Evolutionary conservation across 2,329 filamentous ascomycete genomes (phyloP).

Genomic region (Fusarium acutatum): DNA sequence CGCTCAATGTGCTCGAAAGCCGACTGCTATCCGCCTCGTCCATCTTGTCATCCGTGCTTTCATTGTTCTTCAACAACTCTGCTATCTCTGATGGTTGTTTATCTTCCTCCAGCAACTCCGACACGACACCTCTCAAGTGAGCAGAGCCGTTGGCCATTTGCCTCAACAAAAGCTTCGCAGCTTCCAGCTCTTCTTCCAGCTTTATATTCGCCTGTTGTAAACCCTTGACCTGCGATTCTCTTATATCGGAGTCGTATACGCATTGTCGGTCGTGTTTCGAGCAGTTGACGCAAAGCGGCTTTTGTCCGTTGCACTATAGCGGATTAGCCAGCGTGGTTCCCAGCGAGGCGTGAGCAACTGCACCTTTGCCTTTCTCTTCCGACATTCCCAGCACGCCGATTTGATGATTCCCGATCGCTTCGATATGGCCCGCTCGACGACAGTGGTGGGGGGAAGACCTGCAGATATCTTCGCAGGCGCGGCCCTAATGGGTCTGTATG

Average conservation of each 20-base stretch:
- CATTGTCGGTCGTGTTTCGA: neutral
- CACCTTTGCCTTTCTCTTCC: constrained; percentile 12
- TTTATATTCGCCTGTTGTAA: neutral
- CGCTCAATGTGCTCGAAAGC: fast-evolving
- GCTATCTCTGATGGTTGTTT: constrained; percentile 1
- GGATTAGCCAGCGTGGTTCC: fast-evolving
- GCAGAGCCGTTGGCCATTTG: neutral
- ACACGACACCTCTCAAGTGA: neutral
- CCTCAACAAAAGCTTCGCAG: neutral
- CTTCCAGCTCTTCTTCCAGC: neutral
- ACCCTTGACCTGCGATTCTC: neutral
- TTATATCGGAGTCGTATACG: constrained; percentile 2
- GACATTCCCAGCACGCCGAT: constrained; percentile 6
- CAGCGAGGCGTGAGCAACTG: fast-evolving
- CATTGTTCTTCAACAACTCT: no score
- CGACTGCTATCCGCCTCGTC: fast-evolving
- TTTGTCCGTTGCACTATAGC: neutral
- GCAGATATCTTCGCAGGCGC: neutral
- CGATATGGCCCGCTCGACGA: neutral
- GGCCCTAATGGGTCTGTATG: neutral
- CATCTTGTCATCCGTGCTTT: no score
- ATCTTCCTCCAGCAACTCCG: neutral
- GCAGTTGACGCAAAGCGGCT: neutral
- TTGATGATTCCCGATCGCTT: neutral
- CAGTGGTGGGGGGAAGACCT: no score